A percentile compares a stretch with the other conserved stretches of the same genome.
These are phyloP conservation scores for Dactylis glomerata DNA, from an alignment of 176 grass and related monocot species.

Conservation along the genomic window DNA sequence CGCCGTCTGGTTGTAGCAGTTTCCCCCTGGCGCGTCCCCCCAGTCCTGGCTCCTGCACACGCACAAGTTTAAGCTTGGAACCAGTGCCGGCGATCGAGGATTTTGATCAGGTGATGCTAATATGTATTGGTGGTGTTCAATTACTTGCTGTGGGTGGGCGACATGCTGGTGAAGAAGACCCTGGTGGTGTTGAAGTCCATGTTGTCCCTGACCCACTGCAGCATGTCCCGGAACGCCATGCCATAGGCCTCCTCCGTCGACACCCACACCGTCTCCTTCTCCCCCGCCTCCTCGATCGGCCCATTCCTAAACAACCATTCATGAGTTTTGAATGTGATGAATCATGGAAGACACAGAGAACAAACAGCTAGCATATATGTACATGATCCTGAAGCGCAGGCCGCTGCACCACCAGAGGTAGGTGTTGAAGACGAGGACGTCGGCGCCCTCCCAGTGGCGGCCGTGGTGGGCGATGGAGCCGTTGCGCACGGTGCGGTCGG, in stretches of 20 bases:
- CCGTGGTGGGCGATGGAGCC: conserved; percentile 72
- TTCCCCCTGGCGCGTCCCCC: conserved; percentile 47
- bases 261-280: conserved; percentile 39
- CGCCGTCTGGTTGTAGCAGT: conserved; percentile 87
- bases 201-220: conserved; percentile 65
- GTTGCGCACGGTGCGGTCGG: conserved; percentile 55
- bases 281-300: conserved; percentile 37
- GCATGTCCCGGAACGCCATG: conserved; percentile 67
- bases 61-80: neutral
- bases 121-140: neutral
- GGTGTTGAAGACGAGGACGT: conserved; percentile 76
- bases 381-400: conserved; percentile 70
- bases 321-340: neutral
- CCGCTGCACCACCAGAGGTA: conserved; percentile 98
- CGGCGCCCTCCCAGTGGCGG: conserved; percentile 49
- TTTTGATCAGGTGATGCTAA: neutral
- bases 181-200: conserved; percentile 64
- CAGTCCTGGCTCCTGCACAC: conserved; percentile 71
- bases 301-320: conserved; percentile 13
- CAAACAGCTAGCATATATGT: neutral
- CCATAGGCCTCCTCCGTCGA: conserved; percentile 76
- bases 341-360: neutral
- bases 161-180: conserved; percentile 93
- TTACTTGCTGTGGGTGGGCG: conserved; percentile 76
- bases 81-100: neutral